Conservation (phyloP, 805 yeast species). For the Sugiyamaella qingdaonensis region DNA sequence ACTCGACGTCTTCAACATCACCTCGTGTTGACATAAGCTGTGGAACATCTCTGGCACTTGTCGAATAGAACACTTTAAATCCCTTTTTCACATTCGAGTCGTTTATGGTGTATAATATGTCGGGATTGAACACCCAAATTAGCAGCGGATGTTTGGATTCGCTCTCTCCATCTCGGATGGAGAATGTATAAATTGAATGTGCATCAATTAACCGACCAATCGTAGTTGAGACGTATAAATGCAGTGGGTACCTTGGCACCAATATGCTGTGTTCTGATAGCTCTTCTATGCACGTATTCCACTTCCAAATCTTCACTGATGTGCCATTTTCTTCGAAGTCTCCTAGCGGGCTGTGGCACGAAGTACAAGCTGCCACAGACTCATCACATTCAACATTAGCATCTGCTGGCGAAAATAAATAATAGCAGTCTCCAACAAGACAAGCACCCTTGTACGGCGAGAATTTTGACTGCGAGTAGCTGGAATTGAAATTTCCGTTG, state of each 20-base stretch:
- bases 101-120: conserved; percentile 31
- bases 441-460: conserved; percentile 40
- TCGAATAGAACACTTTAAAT: conserved; percentile 45
- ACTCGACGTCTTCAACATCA: conserved; percentile 39
- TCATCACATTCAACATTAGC: conserved; percentile 9
- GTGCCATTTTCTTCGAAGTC: background rate
- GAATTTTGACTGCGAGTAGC: conserved; percentile 27
- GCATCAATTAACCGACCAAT: conserved; percentile 29
- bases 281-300: conserved; percentile 44
- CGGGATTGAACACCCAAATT: conserved; percentile 52
- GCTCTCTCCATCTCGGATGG: conserved; percentile 10
- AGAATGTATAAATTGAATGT: conserved; percentile 32
- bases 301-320: conserved; percentile 45
- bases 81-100: conserved; percentile 27
- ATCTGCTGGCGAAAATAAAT: conserved; percentile 37
- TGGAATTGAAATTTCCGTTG: conserved; percentile 14
- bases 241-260: conserved; percentile 7
- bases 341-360: conserved; percentile 19
- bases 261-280: background rate
- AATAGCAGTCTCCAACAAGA: conserved; percentile 56
- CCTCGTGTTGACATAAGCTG: conserved; percentile 32
- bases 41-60: conserved; percentile 29
- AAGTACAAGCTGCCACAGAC: conserved; percentile 9
- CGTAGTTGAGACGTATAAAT: conserved; percentile 20
- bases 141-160: conserved; percentile 13